Base-by-base conservation (phyloP, 352 stramenopile species). In the Hyaloperonospora brassicae region DNA sequence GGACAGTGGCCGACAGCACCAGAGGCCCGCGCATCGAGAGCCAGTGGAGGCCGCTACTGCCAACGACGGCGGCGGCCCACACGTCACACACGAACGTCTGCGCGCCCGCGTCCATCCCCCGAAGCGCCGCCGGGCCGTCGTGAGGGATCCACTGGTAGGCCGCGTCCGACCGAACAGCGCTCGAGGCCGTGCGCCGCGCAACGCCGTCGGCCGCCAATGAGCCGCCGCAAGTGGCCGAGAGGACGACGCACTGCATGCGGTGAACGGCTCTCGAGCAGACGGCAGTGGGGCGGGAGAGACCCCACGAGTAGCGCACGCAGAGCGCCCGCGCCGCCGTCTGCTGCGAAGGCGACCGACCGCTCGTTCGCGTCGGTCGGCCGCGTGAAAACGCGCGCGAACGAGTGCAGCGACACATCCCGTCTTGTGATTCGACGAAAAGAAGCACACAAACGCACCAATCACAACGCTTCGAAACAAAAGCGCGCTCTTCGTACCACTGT, bases 191-290 rank as follows among this genome's bases (percentile, higher is more conserved):
- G 36, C 92, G 70, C n/a, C 82, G 76, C 1, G 77, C 85, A 2
- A 94, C 65, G 22, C 72, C 84, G 53, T 94, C 84, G 0, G 76
- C 57, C 0, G 84, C 69, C 61, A 94, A 61, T 82, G 81, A 93
- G 36, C 82, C 82, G 46, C 84, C 84, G 0, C 72, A 73, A 23
- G 88, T 56, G 5, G 73, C 61, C 27, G 79, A 80, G 44, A 94
- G 86, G n/a, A 91, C 5, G 2, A 92, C 72, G 55, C 92, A 94
- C 69, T 94, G 92, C 73, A 94, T 87, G 13, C 84, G 82, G 68
- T 94, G 0, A 17, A 17, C 0, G 84, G 72, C 87, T 91, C 64
- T 94, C 84, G 22, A 91, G 62, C 44, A 93, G 31, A 72, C 76
- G 5, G 60, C 79, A 31, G 90, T 62, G 59, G 92, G 63, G 31